A percentile compares a stretch with the other conserved stretches of the same genome.
Conservation (phyloP, 768 basidiomycete genomes). For the Galerina marginata region DNA sequence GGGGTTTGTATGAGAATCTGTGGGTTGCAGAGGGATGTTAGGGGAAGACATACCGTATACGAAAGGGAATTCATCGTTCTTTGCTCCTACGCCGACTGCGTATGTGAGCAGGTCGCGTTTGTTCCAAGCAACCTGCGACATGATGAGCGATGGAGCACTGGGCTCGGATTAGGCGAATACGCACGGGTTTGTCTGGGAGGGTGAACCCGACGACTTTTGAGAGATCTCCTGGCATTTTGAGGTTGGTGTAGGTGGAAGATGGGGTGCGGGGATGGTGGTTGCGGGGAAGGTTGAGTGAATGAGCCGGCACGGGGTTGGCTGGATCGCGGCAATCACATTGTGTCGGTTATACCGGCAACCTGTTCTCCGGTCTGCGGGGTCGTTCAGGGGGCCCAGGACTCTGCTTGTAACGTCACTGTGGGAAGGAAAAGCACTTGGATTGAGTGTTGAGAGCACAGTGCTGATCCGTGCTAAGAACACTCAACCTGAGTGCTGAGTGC, state of each 20-base stretch:
- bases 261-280: neutral
- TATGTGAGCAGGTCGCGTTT: constrained; percentile 83
- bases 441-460: too few species aligned
- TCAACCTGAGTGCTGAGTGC: too few species aligned
- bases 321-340: neutral
- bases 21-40: neutral
- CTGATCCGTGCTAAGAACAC: too few species aligned
- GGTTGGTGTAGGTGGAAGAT: neutral
- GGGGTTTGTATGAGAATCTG: neutral
- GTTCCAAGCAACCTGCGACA: constrained; percentile 77
- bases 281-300: neutral
- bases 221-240: constrained; percentile 50
- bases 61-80: constrained; percentile 69
- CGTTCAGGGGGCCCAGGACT: too few species aligned
- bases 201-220: constrained; percentile 68
- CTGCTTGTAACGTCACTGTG: too few species aligned
- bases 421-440: too few species aligned
- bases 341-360: constrained; percentile 23
- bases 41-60: constrained; percentile 63
- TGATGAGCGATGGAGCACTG: neutral
- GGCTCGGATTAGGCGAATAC: constrained; percentile 20
- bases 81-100: constrained; percentile 82
- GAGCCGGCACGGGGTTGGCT: neutral
- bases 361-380: neutral
- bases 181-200: constrained; percentile 57